A percentile compares a stretch with the other conserved stretches of the same genome.
Conservation (phyloP, 495 filamentous ascomycete genomes). For the Polyplosphaeria fusca region DNA sequence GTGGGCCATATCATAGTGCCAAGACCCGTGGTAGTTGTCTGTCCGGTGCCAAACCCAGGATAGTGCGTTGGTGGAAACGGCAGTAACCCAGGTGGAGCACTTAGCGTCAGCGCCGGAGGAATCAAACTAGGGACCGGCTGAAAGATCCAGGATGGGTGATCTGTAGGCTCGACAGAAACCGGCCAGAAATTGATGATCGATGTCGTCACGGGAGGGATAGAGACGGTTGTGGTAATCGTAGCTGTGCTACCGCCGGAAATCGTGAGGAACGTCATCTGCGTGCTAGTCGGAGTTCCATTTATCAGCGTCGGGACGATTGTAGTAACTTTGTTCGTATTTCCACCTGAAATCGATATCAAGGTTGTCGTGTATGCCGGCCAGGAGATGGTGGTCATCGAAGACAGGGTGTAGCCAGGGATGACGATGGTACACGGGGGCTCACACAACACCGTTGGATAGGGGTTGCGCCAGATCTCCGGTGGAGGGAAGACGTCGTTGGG, state of each 20-base stretch:
- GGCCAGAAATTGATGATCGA: neutral
- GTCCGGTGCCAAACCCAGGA: no score
- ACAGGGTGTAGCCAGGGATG: neutral
- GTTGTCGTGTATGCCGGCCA: neutral
- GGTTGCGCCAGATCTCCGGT: neutral
- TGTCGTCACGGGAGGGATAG: neutral
- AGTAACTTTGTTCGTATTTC: neutral
- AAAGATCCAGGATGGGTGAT: neutral
- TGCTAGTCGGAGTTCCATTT: neutral
- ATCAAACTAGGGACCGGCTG: constrained; percentile 1
- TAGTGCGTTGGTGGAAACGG: no score
- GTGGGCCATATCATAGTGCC: no score
- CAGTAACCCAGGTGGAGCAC: no score
- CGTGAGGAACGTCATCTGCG: neutral
- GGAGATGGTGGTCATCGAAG: neutral
- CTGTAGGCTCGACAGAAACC: neutral
- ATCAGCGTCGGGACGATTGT: neutral
- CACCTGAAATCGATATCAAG: neutral
- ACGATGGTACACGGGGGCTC: neutral
- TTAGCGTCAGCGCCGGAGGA: no score
- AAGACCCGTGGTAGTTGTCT: constrained; percentile 6
- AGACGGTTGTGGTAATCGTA: neutral
- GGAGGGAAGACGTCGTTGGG: neutral
- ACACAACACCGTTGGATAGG: neutral
- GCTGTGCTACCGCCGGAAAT: neutral